These are phyloP conservation scores for Chenopodium album DNA, from an alignment of 148 eudicot species.

Conservation along the genomic window DNA sequence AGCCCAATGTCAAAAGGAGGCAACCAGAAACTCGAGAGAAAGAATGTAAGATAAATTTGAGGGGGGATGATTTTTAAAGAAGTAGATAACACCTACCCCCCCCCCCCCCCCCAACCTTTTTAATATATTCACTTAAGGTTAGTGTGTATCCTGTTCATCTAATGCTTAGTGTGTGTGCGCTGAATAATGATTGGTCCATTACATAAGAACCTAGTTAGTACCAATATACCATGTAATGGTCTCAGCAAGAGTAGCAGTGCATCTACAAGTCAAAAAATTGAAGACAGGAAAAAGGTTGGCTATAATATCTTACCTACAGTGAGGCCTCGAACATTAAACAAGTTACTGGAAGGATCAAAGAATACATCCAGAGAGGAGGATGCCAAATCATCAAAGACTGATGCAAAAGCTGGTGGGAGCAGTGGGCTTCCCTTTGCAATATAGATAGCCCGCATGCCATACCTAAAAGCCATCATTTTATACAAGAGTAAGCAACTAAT, in stretches of 20 bases:
- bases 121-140: no score
- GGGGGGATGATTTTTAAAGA: no score
- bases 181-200: not conserved
- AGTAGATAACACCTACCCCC: no score
- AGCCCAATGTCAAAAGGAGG: not conserved
- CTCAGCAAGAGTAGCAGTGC: not conserved
- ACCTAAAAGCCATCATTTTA: constrained; percentile 44
- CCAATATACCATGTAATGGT: not conserved
- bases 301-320: constrained; percentile 58
- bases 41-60: not conserved
- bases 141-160: no score
- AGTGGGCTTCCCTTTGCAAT: constrained; percentile 95
- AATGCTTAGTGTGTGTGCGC: no score
- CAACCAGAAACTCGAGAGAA: not conserved
- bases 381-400: constrained; percentile 92
- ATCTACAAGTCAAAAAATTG: not conserved
- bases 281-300: not conserved
- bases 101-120: no score
- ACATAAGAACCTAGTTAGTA: not conserved
- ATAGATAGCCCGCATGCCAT: constrained; percentile 94
- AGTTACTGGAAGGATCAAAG: constrained; percentile 91
- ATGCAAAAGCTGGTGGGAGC: constrained; percentile 95
- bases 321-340: constrained; percentile 79
- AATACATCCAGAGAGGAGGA: constrained; percentile 96
- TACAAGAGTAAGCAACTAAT: constrained; percentile 10